phyloP scores from a whole-genome alignment of 768 basidiomycete genomes.

The Saitozyma sp. region DNA sequence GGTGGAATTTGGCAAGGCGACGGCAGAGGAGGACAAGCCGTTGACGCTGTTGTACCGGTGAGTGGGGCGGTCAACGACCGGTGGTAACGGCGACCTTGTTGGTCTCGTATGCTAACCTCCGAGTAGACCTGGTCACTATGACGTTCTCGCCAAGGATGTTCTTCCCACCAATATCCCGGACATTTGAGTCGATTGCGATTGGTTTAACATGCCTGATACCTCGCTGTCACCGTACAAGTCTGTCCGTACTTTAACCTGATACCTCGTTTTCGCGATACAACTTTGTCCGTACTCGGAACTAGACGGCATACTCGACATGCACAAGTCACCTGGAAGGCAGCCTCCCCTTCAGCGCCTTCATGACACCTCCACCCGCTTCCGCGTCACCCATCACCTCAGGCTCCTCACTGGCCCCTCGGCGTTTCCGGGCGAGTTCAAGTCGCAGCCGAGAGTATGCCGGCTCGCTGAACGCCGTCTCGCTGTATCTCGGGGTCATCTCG shows the following conservation, averaged over 20 bases:
- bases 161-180: slow-evolving; percentile 15
- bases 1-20: slow-evolving; percentile 55
- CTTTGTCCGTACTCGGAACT: not conserved
- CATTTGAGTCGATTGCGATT: not conserved
- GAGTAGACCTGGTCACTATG: slow-evolving; percentile 83
- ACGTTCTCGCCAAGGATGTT: slow-evolving; percentile 60
- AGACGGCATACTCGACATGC: no score
- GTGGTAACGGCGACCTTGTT: not conserved
- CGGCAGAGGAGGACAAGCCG: slow-evolving; percentile 56
- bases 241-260: not conserved
- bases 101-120: not conserved
- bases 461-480: slow-evolving; percentile 24
- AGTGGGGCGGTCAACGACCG: slow-evolving; percentile 24
- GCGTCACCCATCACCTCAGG: not conserved
- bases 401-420: slow-evolving; percentile 29
- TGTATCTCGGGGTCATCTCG: not conserved
- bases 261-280: not conserved
- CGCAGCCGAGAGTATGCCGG: slow-evolving; percentile 35
- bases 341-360: slow-evolving; percentile 5
- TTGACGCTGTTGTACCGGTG: slow-evolving; percentile 75
- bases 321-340: not conserved
- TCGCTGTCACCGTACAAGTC: not conserved
- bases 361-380: slow-evolving; percentile 3
- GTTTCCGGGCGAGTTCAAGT: slow-evolving; percentile 20
- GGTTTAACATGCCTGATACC: no score